Evolutionary conservation across 2,329 filamentous ascomycete genomes (phyloP).

Genomic region (Exophiala sp.): DNA sequence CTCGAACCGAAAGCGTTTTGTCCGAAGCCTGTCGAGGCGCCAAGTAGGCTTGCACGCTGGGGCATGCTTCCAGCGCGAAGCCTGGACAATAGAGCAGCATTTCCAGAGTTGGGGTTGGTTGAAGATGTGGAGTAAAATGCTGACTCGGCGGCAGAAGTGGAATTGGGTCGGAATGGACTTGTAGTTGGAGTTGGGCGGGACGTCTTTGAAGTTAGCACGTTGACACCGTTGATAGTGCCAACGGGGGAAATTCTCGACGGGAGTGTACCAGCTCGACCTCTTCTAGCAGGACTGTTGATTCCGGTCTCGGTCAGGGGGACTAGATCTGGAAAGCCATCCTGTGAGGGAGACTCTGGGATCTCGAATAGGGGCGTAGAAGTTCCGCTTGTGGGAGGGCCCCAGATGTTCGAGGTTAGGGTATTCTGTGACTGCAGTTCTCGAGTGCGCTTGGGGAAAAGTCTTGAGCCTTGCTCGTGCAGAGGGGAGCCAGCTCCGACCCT

Average conservation of each 20-base stretch:
- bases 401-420: slow-evolving; percentile 73
- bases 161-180: slow-evolving; percentile 74
- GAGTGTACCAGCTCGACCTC: slow-evolving; percentile 90
- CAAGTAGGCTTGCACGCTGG: slow-evolving; percentile 69
- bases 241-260: slow-evolving; percentile 88
- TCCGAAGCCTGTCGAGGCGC: slow-evolving; percentile 68
- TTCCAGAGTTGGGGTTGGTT: slow-evolving; percentile 51
- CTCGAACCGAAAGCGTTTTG: slow-evolving; percentile 82
- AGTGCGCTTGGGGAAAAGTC: slow-evolving; percentile 92
- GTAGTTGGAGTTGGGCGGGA: slow-evolving; percentile 82
- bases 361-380: slow-evolving; percentile 95
- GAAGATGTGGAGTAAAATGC: slow-evolving; percentile 37
- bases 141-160: slow-evolving; percentile 35
- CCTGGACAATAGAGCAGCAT: slow-evolving; percentile 74
- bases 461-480: slow-evolving; percentile 79
- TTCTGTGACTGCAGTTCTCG: slow-evolving; percentile 97
- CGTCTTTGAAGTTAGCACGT: slow-evolving; percentile 67
- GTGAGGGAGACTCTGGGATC: slow-evolving; percentile 91
- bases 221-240: slow-evolving; percentile 57
- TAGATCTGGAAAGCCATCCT: slow-evolving; percentile 90
- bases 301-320: slow-evolving; percentile 65
- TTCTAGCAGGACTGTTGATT: slow-evolving; percentile 64
- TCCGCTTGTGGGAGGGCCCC: slow-evolving; percentile 94
- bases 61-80: slow-evolving; percentile 92
- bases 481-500: slow-evolving; percentile 92